Evolutionary conservation across 2,329 filamentous ascomycete species (phyloP), one percentile per base, ranked within the genome.

Genomic region (Amauroascus niger): DNA sequence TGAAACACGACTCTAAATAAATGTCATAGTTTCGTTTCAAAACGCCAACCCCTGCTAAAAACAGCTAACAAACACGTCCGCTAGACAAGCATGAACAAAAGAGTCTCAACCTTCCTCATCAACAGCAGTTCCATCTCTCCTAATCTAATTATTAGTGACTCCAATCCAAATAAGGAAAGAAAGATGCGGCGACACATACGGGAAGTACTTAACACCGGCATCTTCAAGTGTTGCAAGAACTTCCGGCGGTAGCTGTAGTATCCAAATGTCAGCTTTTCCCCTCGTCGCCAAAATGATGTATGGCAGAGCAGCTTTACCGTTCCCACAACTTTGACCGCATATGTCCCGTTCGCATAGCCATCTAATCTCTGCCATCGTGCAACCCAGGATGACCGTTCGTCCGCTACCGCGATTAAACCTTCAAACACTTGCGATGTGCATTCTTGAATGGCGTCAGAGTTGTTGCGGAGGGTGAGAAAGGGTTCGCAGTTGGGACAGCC

Each of bases 401-500:
- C 84, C 46, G 84, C 82, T 35, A 97, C 79, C 39, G 87, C 82
- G 67, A 97, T 88, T 59, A 96, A 74, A 46, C 93, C 93, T 70
- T 98, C 93, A 68, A 93, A 98, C 60, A 97, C 90, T 65, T 91
- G 87, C 13, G 88, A 95, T 18, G 93, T 98, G 79, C 90, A 96
- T 73, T 89, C 88, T 67, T 88, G 83, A 65, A 97, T 87, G 59
- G 83, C 80, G 57, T 98, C 93, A 62, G 79, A 75, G 60, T 84
- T 86, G 67, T 84, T 83, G 59, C 81, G 79, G 57, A 97, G 84
- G 69, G 88, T 84, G 55, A 98, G 84, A 70, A 95, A 87, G 48
- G 87, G 82, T 67, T 96, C 91, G 79, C 93, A 98, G 77, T 98
- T 98, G 58, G 93, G 93, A 68, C 93, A 98, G 61, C 93, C 93